phyloP scores from a whole-genome alignment of 1,284 basidiomycete genomes.

The Tilletia horrida region DNA sequence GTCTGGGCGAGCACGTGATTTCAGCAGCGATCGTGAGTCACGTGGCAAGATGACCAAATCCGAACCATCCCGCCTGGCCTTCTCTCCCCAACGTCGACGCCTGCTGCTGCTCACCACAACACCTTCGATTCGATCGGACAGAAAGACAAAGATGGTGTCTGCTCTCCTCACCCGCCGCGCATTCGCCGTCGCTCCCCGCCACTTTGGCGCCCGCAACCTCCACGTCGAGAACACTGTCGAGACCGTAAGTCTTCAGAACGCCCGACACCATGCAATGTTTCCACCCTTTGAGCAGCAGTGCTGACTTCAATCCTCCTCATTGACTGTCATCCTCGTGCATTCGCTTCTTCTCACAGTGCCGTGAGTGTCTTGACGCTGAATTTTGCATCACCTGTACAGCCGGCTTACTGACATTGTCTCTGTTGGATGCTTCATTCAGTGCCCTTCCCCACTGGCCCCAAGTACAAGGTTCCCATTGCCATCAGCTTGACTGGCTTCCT shows the following conservation, averaged over 20 bases:
- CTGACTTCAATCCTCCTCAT: background rate
- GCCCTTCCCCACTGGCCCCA: slow-evolving; percentile 48
- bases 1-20: too few relatives aligned
- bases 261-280: background rate
- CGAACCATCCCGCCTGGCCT: slow-evolving; percentile 1
- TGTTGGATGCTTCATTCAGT: slow-evolving; percentile 27
- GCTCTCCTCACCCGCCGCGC: slow-evolving; percentile 16
- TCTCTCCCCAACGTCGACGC: too few relatives aligned
- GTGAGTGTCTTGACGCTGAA: slow-evolving; percentile 22
- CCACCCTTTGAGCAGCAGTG: background rate
- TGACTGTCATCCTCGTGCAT: background rate
- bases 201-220: slow-evolving; percentile 26
- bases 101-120: too few relatives aligned
- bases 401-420: background rate
- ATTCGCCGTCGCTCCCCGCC: slow-evolving; percentile 15
- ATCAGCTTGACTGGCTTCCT: slow-evolving; percentile 45
- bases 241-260: slow-evolving; percentile 36
- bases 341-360: slow-evolving; percentile 21
- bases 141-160: slow-evolving; percentile 4
- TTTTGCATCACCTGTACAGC: background rate
- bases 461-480: slow-evolving; percentile 45
- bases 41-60: background rate
- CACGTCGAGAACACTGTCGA: slow-evolving; percentile 54
- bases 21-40: too few relatives aligned
- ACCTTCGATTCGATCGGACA: background rate